Evolutionary conservation across 2,329 filamentous ascomycete species (phyloP).

Genomic region (Pseudogymnoascus sp.): DNA sequence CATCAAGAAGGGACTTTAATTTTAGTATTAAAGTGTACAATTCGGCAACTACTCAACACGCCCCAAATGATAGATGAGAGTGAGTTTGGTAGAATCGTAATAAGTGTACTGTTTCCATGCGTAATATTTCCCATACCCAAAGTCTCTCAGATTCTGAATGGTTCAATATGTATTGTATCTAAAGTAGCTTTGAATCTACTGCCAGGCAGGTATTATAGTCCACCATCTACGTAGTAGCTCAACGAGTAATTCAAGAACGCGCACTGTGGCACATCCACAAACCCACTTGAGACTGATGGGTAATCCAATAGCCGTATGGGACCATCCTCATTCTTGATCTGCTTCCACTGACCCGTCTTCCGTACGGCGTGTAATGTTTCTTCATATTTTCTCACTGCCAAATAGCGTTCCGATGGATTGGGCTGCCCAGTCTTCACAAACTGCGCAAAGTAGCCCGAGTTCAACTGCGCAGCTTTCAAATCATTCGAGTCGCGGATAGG

Average conservation of each 20-base stretch:
- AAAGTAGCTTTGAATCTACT: too few species aligned
- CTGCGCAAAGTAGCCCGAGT: constrained; percentile 38
- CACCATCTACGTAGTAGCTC: constrained; percentile 31
- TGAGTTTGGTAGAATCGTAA: not conserved
- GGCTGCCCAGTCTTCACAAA: constrained; percentile 40
- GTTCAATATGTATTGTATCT: not conserved
- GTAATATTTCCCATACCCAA: not conserved
- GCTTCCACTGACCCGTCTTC: constrained; percentile 33
- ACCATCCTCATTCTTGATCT: constrained; percentile 31
- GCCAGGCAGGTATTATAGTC: constrained; percentile 9
- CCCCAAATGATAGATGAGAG: not conserved
- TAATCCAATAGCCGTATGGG: constrained; percentile 39
- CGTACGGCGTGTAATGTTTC: constrained; percentile 33
- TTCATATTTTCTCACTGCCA: constrained; percentile 37
- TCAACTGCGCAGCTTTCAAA: constrained; percentile 37
- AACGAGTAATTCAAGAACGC: constrained; percentile 36
- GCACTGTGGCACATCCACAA: constrained; percentile 42
- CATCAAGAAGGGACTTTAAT: too few species aligned
- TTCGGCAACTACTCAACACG: not conserved
- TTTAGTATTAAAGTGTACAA: not conserved
- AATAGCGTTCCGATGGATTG: constrained; percentile 36
- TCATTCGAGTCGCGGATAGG: constrained; percentile 37
- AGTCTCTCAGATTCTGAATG: not conserved
- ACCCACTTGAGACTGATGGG: constrained; percentile 32
- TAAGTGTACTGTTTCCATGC: too few species aligned